These are phyloP conservation scores for Chrysanthemum seticuspe DNA, from an alignment of 129 eudicot genomes.

Conservation along the genomic window DNA sequence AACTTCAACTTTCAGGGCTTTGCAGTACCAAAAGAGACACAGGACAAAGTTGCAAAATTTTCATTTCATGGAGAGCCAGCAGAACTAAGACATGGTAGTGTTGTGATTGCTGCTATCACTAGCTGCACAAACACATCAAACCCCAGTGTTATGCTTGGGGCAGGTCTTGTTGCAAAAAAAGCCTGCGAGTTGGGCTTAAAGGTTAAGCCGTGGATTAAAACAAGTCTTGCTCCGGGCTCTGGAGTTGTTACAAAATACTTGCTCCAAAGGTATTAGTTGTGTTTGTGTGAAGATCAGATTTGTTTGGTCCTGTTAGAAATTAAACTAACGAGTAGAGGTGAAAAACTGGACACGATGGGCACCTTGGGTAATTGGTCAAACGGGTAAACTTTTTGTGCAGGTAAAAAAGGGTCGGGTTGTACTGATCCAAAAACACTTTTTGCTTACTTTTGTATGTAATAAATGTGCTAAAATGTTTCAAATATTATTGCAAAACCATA, in stretches of 20 bases:
- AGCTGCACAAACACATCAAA: constrained; percentile 98
- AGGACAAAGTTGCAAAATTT: constrained; percentile 77
- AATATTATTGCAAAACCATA: no score
- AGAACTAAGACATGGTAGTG: constrained; percentile 89
- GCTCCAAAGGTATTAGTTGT: constrained; percentile 55
- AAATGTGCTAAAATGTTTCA: no score
- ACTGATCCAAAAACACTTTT: no score
- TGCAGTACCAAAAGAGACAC: constrained; percentile 87
- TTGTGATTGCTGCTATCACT: constrained; percentile 95
- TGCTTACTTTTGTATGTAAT: no score
- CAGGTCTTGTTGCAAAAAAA: constrained; percentile 95
- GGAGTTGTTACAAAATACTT: constrained; percentile 89
- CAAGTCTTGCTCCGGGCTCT: constrained; percentile 93
- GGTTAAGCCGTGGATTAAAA: constrained; percentile 92
- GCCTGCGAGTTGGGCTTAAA: constrained; percentile 88
- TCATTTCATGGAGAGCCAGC: constrained; percentile 82
- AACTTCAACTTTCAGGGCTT: constrained; percentile 58
- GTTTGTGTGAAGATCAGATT: background rate
- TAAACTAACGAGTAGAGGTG: constrained; percentile 1
- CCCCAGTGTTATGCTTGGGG: constrained; percentile 99
- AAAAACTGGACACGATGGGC: no score
- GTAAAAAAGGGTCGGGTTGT: no score
- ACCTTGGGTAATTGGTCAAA: no score
- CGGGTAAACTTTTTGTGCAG: no score
- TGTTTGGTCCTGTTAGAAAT: background rate